A percentile compares a stretch with the other conserved stretches of the same genome.
phyloP scores from a whole-genome alignment of 495 filamentous ascomycete species.

The Neurospora tetrasperma region DNA sequence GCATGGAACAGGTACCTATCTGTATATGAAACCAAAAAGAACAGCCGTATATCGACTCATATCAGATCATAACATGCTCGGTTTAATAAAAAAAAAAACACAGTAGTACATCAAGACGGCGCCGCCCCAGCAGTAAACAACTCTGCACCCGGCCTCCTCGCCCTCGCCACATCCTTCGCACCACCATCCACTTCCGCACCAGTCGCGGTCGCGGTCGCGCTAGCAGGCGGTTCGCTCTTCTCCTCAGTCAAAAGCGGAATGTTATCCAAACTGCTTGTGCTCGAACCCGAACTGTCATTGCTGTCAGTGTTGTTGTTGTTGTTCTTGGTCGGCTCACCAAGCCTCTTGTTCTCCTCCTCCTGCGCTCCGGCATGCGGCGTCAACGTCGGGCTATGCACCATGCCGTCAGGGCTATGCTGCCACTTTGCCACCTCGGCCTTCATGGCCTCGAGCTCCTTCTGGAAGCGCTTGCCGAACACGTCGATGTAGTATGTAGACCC shows the following conservation, averaged over 20 bases:
- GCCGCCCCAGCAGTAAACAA: neutral
- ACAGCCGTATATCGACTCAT: neutral
- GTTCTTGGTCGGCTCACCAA: conserved; percentile 10
- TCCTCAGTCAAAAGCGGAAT: conserved; percentile 47
- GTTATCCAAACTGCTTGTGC: conserved; percentile 35
- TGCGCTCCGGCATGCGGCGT: conserved; percentile 20
- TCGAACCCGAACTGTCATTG: neutral
- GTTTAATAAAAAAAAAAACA: neutral
- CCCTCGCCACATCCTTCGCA: conserved; percentile 31
- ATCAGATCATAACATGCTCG: neutral
- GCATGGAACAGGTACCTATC: neutral
- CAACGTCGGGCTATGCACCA: conserved; percentile 30
- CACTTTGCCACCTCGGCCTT: conserved; percentile 83
- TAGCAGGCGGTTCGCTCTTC: neutral
- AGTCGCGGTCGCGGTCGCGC: conserved; percentile 21
- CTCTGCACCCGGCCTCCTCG: conserved; percentile 23
- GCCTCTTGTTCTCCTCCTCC: conserved; percentile 11
- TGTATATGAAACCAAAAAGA: neutral
- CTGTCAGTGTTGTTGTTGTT: conserved; percentile 3
- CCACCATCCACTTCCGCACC: conserved; percentile 32
- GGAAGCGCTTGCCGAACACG: conserved; percentile 89
- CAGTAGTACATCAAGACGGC: neutral
- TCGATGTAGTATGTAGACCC: conserved; percentile 97
- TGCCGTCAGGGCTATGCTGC: conserved; percentile 50
- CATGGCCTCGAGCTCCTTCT: conserved; percentile 88